Conservation (phyloP, 2,329 filamentous ascomycete genomes). For the Alternaria sp. region DNA sequence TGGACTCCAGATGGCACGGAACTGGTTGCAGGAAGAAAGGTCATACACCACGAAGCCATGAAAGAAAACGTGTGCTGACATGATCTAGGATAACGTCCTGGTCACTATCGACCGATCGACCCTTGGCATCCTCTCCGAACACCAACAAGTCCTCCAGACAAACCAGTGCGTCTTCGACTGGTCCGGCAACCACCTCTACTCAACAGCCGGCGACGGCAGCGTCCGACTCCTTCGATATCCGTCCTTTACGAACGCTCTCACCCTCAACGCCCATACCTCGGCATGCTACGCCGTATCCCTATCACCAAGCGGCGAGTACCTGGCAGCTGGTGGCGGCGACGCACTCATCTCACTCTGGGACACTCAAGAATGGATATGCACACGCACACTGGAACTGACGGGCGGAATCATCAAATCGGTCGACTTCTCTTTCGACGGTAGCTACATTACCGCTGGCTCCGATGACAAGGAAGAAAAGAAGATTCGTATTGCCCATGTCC, state of each 20-base stretch:
- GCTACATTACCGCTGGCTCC: slow-evolving; percentile 75
- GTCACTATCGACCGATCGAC: slow-evolving; percentile 69
- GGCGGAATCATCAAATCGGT: slow-evolving; percentile 74
- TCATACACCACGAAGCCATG: slow-evolving; percentile 47
- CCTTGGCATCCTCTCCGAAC: slow-evolving; percentile 63
- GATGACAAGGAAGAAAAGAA: slow-evolving; percentile 77
- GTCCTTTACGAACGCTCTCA: slow-evolving; percentile 59
- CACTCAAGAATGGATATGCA: slow-evolving; percentile 78
- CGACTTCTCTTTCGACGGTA: slow-evolving; percentile 80
- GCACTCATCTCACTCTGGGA: slow-evolving; percentile 81
- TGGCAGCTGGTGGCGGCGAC: slow-evolving; percentile 79
- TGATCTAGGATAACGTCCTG: slow-evolving; percentile 65
- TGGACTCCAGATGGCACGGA: slow-evolving; percentile 77
- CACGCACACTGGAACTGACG: slow-evolving; percentile 74
- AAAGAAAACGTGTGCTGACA: neutral
- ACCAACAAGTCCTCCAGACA: slow-evolving; percentile 70
- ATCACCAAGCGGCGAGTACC: slow-evolving; percentile 73
- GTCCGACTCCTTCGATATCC: slow-evolving; percentile 69
- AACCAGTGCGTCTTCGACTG: slow-evolving; percentile 80
- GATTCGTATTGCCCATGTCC: slow-evolving; percentile 74
- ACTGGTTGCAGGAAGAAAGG: slow-evolving; percentile 77
- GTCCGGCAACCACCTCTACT: slow-evolving; percentile 73
- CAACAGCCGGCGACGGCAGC: slow-evolving; percentile 74
- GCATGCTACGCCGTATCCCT: slow-evolving; percentile 73
- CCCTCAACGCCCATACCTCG: slow-evolving; percentile 75